Evolutionary conservation across 2,329 filamentous ascomycete species (phyloP).

Genomic region (Cordyceps cicadae): DNA sequence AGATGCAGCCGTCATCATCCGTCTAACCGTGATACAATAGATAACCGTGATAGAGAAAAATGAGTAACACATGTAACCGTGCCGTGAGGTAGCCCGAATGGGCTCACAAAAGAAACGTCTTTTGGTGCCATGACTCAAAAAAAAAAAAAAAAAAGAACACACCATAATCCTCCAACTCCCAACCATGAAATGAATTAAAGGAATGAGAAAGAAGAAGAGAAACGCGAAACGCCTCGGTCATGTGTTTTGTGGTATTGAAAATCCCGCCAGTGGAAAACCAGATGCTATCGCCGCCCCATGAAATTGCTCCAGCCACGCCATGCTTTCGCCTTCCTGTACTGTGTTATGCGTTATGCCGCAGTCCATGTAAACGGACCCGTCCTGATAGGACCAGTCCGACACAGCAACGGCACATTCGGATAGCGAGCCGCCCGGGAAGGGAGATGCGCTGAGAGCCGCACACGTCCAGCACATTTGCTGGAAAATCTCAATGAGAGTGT

Average conservation of each 20-base stretch:
- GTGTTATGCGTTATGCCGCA: conserved; percentile 26
- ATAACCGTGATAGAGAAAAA: neutral
- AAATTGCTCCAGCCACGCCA: conserved; percentile 22
- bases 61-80: neutral
- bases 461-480: conserved; percentile 32
- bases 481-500: conserved; percentile 27
- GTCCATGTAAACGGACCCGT: conserved; percentile 27
- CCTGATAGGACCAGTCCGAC: conserved; percentile 24
- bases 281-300: conserved; percentile 25
- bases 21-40: conserved; percentile 3
- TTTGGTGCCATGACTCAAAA: neutral
- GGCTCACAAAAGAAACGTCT: conserved; percentile 5
- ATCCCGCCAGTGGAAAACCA: conserved; percentile 24
- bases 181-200: neutral
- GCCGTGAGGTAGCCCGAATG: neutral
- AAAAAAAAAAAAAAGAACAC: neutral
- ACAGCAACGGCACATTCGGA: conserved; percentile 25
- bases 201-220: neutral
- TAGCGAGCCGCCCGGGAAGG: conserved; percentile 21
- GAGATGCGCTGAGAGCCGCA: conserved; percentile 27
- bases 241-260: conserved; percentile 3
- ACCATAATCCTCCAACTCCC: neutral
- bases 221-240: conserved; percentile 1
- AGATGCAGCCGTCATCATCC: conserved; percentile 7
- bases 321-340: conserved; percentile 20